These are phyloP conservation scores for Cladosporium austrohemisphaericum DNA, from an alignment of 2,329 filamentous ascomycete genomes.

Conservation along the genomic window DNA sequence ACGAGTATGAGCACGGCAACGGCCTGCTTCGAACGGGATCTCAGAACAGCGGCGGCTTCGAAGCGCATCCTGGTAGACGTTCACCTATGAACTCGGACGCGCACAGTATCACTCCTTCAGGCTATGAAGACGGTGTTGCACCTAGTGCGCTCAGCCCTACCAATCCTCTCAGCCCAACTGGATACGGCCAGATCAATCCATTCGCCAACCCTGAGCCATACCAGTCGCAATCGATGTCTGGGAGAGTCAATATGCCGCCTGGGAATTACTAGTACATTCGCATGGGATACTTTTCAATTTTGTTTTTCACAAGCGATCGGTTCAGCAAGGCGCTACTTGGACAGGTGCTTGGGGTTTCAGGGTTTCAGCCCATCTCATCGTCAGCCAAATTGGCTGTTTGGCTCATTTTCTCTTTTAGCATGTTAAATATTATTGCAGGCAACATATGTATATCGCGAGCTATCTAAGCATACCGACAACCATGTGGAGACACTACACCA, in stretches of 20 bases:
- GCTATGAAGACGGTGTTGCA: conserved; percentile 17
- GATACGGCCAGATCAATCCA: conserved; percentile 8
- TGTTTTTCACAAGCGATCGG: too few relatives aligned
- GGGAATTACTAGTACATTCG: conserved; percentile 26
- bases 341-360: too few relatives aligned
- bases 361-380: background rate
- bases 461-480: too few relatives aligned
- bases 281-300: too few relatives aligned
- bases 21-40: conserved; percentile 41
- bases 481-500: too few relatives aligned
- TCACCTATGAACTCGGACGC: conserved; percentile 9
- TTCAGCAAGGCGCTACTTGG: too few relatives aligned
- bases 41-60: conserved; percentile 20
- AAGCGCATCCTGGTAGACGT: conserved; percentile 40
- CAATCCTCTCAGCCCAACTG: conserved; percentile 19
- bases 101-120: conserved; percentile 10
- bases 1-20: conserved; percentile 29
- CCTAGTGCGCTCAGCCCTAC: conserved; percentile 33
- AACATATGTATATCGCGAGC: too few relatives aligned
- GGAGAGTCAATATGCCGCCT: conserved; percentile 24
- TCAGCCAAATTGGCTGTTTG: too few relatives aligned
- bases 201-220: conserved; percentile 23
- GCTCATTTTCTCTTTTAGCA: too few relatives aligned
- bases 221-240: conserved; percentile 29
- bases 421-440: too few relatives aligned